Percentiles rank a stretch among this genome's conserved stretches.
Conservation (phyloP, 148 eudicot species). For the Nyssa sinensis region DNA sequence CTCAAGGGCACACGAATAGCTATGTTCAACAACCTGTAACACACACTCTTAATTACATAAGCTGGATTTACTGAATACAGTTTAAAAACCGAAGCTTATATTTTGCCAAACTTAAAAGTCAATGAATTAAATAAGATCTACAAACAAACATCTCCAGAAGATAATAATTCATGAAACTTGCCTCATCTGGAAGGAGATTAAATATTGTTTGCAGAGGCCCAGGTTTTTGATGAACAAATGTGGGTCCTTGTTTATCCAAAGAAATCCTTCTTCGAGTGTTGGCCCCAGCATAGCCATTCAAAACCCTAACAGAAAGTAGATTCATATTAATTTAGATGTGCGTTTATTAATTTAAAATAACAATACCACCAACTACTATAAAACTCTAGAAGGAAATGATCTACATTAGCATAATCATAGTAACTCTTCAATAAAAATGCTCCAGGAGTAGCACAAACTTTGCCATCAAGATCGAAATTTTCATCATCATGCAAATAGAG, state of each 20-base stretch:
- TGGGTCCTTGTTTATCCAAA: conserved; percentile 62
- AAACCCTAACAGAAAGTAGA: conserved; percentile 38
- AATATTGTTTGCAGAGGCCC: conserved; percentile 92
- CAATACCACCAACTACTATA: background rate
- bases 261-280: conserved; percentile 57
- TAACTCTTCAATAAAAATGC: background rate
- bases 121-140: too few relatives aligned
- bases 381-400: background rate
- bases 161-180: conserved; percentile 24
- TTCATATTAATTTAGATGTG: background rate
- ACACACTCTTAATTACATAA: conserved; percentile 10
- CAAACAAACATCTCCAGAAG: background rate
- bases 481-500: background rate
- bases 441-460: background rate
- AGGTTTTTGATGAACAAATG: conserved; percentile 75
- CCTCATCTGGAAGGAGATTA: conserved; percentile 82
- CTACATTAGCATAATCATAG: background rate
- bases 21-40: conserved; percentile 75
- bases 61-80: too few relatives aligned
- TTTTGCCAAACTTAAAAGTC: too few relatives aligned
- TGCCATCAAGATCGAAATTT: background rate
- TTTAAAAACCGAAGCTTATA: too few relatives aligned
- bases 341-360: too few relatives aligned
- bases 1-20: conserved; percentile 96
- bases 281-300: conserved; percentile 71